Percentiles rank a stretch among this genome's conserved stretches.
Conservation (phyloP, 306 rosid species). For the Medicago truncatula region DNA sequence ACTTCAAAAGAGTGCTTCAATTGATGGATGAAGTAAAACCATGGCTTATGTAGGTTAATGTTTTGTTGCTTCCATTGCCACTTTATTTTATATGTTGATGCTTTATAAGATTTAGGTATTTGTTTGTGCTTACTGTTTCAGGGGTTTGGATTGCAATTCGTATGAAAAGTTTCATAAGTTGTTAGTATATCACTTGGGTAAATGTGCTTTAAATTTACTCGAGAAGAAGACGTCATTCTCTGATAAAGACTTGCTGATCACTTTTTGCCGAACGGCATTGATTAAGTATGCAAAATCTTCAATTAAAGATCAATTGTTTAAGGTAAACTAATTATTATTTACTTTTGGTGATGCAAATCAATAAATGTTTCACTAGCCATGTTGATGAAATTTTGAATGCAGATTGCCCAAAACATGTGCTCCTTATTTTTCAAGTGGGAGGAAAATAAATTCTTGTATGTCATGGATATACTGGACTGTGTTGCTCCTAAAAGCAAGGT, state of each 20-base stretch:
- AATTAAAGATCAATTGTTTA: slow-evolving; percentile 64
- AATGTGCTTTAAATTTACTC: slow-evolving; percentile 59
- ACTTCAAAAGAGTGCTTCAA: slow-evolving; percentile 55
- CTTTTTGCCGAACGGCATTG: slow-evolving; percentile 56
- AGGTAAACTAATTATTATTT: slow-evolving; percentile 50
- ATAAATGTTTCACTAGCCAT: slow-evolving; percentile 5
- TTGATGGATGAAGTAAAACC: slow-evolving; percentile 76
- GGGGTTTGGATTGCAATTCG: slow-evolving; percentile 65
- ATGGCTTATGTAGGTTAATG: slow-evolving; percentile 64
- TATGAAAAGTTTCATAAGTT: slow-evolving; percentile 65
- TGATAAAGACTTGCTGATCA: slow-evolving; percentile 46
- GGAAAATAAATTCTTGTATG: slow-evolving; percentile 43
- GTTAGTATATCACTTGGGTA: slow-evolving; percentile 62
- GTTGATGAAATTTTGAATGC: slow-evolving; percentile 53
- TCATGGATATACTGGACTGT: slow-evolving; percentile 63
- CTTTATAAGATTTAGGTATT: neutral
- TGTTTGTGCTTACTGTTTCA: slow-evolving; percentile 37
- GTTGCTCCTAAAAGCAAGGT: slow-evolving; percentile 67
- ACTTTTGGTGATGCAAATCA: slow-evolving; percentile 18
- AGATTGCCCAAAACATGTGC: slow-evolving; percentile 70
- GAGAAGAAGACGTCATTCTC: slow-evolving; percentile 45
- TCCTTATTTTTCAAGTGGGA: slow-evolving; percentile 59
- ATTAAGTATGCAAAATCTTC: slow-evolving; percentile 68
- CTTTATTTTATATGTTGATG: no score
- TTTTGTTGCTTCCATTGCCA: neutral